phyloP scores from a whole-genome alignment of 2,329 filamentous ascomycete species.

The Escovopsis sp. region DNA sequence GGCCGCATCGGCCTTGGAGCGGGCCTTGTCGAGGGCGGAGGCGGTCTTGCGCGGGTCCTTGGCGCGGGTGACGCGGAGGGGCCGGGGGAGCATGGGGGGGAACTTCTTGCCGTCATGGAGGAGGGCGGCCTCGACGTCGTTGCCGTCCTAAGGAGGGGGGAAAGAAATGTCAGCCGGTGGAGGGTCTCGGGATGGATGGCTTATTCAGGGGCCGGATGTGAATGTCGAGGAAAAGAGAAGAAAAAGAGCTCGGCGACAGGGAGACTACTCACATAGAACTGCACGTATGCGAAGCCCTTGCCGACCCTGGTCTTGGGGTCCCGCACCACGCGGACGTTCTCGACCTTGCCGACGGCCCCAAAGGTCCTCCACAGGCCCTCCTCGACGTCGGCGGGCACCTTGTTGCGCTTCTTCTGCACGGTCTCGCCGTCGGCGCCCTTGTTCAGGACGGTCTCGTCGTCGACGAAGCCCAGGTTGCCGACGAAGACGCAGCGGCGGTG shows the following conservation, averaged over 20 bases:
- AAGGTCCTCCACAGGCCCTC: slow-evolving; percentile 86
- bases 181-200: too few relatives aligned
- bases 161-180: background rate
- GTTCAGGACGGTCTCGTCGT: slow-evolving; percentile 64
- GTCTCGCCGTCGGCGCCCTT: slow-evolving; percentile 50
- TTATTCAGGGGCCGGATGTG: too few relatives aligned
- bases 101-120: slow-evolving; percentile 83
- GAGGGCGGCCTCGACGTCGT: slow-evolving; percentile 80
- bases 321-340: slow-evolving; percentile 84
- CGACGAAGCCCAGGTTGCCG: slow-evolving; percentile 90
- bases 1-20: slow-evolving; percentile 19
- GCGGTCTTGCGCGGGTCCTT: slow-evolving; percentile 53
- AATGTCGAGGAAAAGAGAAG: too few relatives aligned
- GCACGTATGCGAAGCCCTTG: slow-evolving; percentile 95
- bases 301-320: slow-evolving; percentile 84
- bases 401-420: slow-evolving; percentile 58
- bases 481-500: slow-evolving; percentile 89
- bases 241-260: background rate
- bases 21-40: slow-evolving; percentile 25
- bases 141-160: slow-evolving; percentile 46
- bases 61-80: slow-evolving; percentile 73
- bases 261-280: slow-evolving; percentile 53
- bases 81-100: slow-evolving; percentile 81
- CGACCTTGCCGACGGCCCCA: slow-evolving; percentile 59
- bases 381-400: slow-evolving; percentile 69